Base-by-base conservation (phyloP, 768 basidiomycete species). In the Leucosporidium creatinivorum region DNA sequence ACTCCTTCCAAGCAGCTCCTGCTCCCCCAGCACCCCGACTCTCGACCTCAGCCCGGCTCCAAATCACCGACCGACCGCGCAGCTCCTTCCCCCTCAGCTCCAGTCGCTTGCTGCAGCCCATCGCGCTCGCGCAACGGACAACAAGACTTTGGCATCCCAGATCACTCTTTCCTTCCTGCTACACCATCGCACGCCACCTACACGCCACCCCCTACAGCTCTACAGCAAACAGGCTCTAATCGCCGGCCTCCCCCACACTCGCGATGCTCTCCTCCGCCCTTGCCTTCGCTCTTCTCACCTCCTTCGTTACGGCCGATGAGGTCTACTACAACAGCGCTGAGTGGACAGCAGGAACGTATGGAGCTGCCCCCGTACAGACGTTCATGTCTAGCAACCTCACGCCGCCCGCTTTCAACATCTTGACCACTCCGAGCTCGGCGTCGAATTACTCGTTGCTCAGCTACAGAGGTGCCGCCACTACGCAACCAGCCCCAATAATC, bases 401-500 rank as follows among this genome's bases (percentile, higher is more conserved):
- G 1, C 66, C 66, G 25, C 66, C 66, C 12, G 39, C 30, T 25
- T 21, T 58, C 23, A 62, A 62, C 56, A 7, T 57, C 31, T 52
- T 47, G 19, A 50, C 48, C 19, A 3, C 19, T 21, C 1, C 28
- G n/a, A n/a, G n/a, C 23, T 47, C 23, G 9, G 33, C 26, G 1
- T 18, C 54, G 10, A 50, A 62, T 26, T 47, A 55, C 58, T 50
- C 58, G 9, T 10, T 68, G n/a, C 13, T 68, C 7, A 13, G 36
- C 6, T 68, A 68, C 58, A 57, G 67, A 1, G 62, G 67, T 17
- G 54, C 58, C 4, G 67, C n/a, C 5, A 25, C 26, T 3, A 4
- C 10, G 0, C 62, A 63, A 33, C 36, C 62, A 0, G 67, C 67
- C 17, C 67, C 67, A 2, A 4, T 68, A 1, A 61, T 68, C 39